phyloP scores from a whole-genome alignment of 2,329 filamentous ascomycete genomes.

The Cryphonectria japonica region DNA sequence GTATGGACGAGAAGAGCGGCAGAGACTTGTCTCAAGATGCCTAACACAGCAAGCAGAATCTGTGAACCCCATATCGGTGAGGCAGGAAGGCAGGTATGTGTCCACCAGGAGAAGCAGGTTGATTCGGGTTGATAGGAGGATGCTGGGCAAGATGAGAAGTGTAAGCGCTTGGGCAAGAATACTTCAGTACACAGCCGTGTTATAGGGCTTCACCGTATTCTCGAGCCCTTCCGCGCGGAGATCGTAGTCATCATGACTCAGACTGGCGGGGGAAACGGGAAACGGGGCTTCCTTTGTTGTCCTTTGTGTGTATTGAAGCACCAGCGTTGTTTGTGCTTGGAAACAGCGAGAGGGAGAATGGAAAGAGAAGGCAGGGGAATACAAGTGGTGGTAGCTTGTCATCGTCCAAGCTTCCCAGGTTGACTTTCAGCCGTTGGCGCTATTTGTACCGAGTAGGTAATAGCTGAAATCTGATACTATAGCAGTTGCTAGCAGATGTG shows the following conservation, averaged over 20 bases:
- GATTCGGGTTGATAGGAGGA: slow-evolving; percentile 3
- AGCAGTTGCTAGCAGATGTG: neutral
- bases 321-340: neutral
- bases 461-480: neutral
- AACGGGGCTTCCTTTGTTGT: neutral
- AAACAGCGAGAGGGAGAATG: neutral
- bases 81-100: neutral
- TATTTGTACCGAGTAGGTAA: neutral
- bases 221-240: neutral
- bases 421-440: neutral
- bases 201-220: slow-evolving; percentile 9
- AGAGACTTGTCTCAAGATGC: neutral
- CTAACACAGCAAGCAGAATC: neutral
- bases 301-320: neutral
- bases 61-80: neutral
- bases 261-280: slow-evolving; percentile 3
- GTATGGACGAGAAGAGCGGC: neutral
- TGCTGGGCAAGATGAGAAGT: slow-evolving; percentile 9
- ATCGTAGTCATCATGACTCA: slow-evolving; percentile 12
- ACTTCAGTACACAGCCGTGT: neutral
- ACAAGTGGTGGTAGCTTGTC: neutral
- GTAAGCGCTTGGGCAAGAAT: slow-evolving; percentile 7
- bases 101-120: neutral
- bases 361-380: too few species aligned
- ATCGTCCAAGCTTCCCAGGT: neutral